Evolutionary conservation across 2,329 filamentous ascomycete genomes (phyloP).

Genomic region (Gliomastix tumulicola): DNA sequence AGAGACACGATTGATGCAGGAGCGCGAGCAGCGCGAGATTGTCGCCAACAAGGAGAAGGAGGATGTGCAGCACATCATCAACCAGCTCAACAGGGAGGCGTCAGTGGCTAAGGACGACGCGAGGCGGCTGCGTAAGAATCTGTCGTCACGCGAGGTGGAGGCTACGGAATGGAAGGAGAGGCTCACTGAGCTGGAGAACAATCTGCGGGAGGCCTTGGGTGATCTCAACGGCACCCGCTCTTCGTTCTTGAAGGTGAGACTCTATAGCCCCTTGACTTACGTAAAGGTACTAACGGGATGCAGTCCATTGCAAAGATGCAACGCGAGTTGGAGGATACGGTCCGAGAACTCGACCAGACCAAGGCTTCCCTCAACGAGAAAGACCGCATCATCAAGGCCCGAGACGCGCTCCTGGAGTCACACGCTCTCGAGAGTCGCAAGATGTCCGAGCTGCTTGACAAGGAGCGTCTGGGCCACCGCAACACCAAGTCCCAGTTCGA

Average conservation of each 20-base stretch:
- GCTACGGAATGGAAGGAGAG: conserved; percentile 87
- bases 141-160: conserved; percentile 81
- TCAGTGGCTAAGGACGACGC: conserved; percentile 80
- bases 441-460: conserved; percentile 81
- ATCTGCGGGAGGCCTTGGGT: conserved; percentile 77
- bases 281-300: conserved; percentile 9
- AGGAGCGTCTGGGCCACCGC: conserved; percentile 77
- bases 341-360: conserved; percentile 73
- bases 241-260: conserved; percentile 68
- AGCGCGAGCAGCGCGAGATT: conserved; percentile 80
- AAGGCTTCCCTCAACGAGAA: conserved; percentile 80
- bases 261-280: background rate
- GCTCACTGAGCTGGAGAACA: conserved; percentile 82
- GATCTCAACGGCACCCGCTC: conserved; percentile 82
- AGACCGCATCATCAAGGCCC: conserved; percentile 81
- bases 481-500: conserved; percentile 86
- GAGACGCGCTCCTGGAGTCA: conserved; percentile 80
- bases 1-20: conserved; percentile 68
- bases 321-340: conserved; percentile 76
- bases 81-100: conserved; percentile 83
- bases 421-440: conserved; percentile 82
- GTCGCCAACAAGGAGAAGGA: conserved; percentile 87
- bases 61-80: conserved; percentile 87
- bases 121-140: conserved; percentile 71
- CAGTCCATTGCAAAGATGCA: conserved; percentile 82